phyloP scores from a whole-genome alignment of 805 yeast species.

The Metschnikowia lunata region DNA sequence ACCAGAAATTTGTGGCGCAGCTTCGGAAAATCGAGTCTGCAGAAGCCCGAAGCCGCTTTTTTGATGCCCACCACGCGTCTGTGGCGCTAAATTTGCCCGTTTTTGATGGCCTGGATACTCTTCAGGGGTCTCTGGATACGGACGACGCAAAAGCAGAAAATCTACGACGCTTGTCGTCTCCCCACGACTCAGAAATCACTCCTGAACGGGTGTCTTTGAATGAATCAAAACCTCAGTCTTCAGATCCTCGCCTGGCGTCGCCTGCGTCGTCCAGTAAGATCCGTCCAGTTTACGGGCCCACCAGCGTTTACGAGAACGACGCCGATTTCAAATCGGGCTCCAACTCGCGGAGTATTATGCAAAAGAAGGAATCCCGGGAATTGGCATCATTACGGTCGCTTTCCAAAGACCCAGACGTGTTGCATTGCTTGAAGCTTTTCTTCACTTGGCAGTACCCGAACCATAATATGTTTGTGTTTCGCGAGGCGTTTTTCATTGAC shows the following conservation, averaged over 20 bases:
- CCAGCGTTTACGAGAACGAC: slow-evolving; percentile 40
- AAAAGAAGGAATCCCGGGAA: slow-evolving; percentile 14
- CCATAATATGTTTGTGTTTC: slow-evolving; percentile 54
- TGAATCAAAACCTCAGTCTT: not conserved
- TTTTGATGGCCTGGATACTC: not conserved
- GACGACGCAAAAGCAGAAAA: not conserved
- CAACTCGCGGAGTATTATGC: slow-evolving; percentile 18
- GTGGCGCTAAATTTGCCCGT: slow-evolving; percentile 22
- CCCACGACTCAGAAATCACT: not conserved
- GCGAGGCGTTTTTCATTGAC: slow-evolving; percentile 59
- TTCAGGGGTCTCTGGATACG: not conserved
- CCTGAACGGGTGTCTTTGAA: not conserved
- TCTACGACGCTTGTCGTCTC: not conserved
- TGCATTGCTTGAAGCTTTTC: slow-evolving; percentile 41
- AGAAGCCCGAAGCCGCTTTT: slow-evolving; percentile 19
- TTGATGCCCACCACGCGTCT: slow-evolving; percentile 18
- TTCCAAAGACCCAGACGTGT: slow-evolving; percentile 16
- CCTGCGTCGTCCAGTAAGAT: slow-evolving; percentile 18
- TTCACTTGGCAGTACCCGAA: slow-evolving; percentile 68
- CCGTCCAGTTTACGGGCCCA: slow-evolving; percentile 42
- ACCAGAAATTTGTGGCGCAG: slow-evolving; percentile 23
- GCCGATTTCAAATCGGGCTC: slow-evolving; percentile 30
- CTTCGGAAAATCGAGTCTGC: slow-evolving; percentile 20
- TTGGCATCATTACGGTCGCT: slow-evolving; percentile 8
- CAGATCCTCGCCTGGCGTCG: not conserved